phyloP scores from a whole-genome alignment of 192 early-diverging fungal species.

The Coemansia brasiliensis region DNA sequence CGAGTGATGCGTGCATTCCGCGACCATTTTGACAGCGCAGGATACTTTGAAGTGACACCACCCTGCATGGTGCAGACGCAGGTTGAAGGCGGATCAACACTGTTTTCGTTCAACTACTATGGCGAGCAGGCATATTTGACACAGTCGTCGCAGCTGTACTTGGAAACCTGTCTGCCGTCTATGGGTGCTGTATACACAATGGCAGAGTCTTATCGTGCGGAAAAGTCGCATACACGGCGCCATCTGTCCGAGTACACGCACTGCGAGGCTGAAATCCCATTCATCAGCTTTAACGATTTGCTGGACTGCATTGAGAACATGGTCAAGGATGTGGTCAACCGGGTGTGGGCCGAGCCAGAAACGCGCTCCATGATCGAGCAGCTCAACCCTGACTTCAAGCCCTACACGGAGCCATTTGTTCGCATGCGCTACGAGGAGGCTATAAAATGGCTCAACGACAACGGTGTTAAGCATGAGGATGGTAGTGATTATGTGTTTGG shows the following conservation, averaged over 20 bases:
- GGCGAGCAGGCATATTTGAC: conserved; percentile 96
- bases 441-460: conserved; percentile 89
- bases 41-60: conserved; percentile 91
- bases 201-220: conserved; percentile 96
- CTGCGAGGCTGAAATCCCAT: conserved; percentile 94
- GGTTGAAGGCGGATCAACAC: conserved; percentile 95
- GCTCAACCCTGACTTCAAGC: conserved; percentile 88
- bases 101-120: conserved; percentile 96
- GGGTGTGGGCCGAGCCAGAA: conserved; percentile 72
- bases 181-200: conserved; percentile 96
- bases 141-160: conserved; percentile 97
- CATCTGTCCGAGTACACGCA: conserved; percentile 98
- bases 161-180: conserved; percentile 93
- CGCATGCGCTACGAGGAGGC: conserved; percentile 97
- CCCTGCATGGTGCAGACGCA: conserved; percentile 99
- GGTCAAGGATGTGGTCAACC: conserved; percentile 80
- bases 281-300: conserved; percentile 91
- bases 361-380: conserved; percentile 76
- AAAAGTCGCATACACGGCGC: conserved; percentile 94
- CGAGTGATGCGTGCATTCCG: conserved; percentile 92
- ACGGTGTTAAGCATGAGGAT: conserved; percentile 87
- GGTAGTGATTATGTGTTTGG: conserved; percentile 92
- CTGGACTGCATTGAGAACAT: conserved; percentile 86
- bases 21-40: conserved; percentile 80
- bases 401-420: conserved; percentile 75